These are phyloP conservation scores for Apiospora arundinis DNA, from an alignment of 2,329 filamentous ascomycete genomes.

Conservation along the genomic window DNA sequence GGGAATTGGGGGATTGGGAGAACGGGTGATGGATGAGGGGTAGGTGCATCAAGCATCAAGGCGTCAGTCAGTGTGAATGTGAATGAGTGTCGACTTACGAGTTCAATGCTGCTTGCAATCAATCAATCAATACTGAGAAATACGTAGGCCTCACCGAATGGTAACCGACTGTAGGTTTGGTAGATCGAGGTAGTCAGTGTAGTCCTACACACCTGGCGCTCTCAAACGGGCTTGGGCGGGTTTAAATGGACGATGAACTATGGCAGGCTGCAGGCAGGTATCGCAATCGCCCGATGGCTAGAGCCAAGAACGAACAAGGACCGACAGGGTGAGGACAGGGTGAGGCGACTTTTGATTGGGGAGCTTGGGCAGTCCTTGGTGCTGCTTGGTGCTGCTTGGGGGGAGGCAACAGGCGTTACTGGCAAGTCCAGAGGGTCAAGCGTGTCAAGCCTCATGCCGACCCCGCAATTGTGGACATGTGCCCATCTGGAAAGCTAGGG, in stretches of 20 bases:
- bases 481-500: slow-evolving; percentile 6
- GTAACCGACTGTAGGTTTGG: neutral
- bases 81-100: neutral
- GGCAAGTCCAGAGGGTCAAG: neutral
- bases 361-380: neutral
- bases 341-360: slow-evolving; percentile 12
- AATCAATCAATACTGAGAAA: neutral
- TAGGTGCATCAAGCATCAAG: neutral
- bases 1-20: neutral
- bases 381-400: no score
- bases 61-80: neutral
- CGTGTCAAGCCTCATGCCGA: no score
- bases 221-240: slow-evolving; percentile 1
- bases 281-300: slow-evolving; percentile 13
- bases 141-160: slow-evolving; percentile 1
- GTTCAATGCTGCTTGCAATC: neutral
- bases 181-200: neutral
- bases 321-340: neutral
- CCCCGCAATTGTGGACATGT: neutral
- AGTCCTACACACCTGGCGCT: neutral
- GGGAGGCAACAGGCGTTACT: neutral
- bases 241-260: slow-evolving; percentile 13
- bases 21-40: neutral
- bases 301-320: neutral
- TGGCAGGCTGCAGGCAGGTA: slow-evolving; percentile 12